Percentiles rank a stretch among this genome's conserved stretches.
Evolutionary conservation across 106 monocot genomes (phyloP).

Genomic region (Allium fistulosum): DNA sequence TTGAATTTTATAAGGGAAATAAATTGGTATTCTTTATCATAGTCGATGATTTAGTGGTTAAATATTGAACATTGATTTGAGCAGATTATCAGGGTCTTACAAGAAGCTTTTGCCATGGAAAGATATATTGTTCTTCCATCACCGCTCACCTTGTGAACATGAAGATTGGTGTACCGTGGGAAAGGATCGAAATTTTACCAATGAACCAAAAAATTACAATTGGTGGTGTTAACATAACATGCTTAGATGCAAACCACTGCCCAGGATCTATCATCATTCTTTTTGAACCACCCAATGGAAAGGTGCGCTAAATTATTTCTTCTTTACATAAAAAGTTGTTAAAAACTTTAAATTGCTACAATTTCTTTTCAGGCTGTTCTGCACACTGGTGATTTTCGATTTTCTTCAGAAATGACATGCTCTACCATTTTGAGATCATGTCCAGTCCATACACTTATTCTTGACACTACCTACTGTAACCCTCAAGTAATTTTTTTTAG

Average conservation of each 20-base stretch:
- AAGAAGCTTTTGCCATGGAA: slow-evolving; percentile 82
- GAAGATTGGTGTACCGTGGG: slow-evolving; percentile 87
- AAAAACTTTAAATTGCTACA: background rate
- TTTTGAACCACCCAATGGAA: slow-evolving; percentile 87
- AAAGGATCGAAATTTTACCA: slow-evolving; percentile 67
- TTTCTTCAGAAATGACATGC: slow-evolving; percentile 69
- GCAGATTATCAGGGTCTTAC: slow-evolving; percentile 98
- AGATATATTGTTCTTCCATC: slow-evolving; percentile 91
- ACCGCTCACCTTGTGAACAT: slow-evolving; percentile 84
- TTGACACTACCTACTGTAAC: slow-evolving; percentile 96
- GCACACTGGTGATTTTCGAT: slow-evolving; percentile 96
- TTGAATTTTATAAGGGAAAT: too few relatives aligned
- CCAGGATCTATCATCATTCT: slow-evolving; percentile 93
- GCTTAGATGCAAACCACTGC: slow-evolving; percentile 97
- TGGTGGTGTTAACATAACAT: slow-evolving; percentile 63
- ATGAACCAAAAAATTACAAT: slow-evolving; percentile 65
- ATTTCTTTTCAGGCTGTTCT: slow-evolving; percentile 54
- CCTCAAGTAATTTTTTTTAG: slow-evolving; percentile 50
- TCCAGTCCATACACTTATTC: slow-evolving; percentile 70
- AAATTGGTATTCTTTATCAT: too few relatives aligned
- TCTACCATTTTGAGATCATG: slow-evolving; percentile 50
- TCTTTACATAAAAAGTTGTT: background rate
- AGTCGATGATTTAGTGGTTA: too few relatives aligned
- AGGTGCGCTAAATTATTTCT: slow-evolving; percentile 39
- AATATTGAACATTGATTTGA: background rate